phyloP scores from a whole-genome alignment of 1,139 yeast species.

The Meyerozyma elateridarum region DNA sequence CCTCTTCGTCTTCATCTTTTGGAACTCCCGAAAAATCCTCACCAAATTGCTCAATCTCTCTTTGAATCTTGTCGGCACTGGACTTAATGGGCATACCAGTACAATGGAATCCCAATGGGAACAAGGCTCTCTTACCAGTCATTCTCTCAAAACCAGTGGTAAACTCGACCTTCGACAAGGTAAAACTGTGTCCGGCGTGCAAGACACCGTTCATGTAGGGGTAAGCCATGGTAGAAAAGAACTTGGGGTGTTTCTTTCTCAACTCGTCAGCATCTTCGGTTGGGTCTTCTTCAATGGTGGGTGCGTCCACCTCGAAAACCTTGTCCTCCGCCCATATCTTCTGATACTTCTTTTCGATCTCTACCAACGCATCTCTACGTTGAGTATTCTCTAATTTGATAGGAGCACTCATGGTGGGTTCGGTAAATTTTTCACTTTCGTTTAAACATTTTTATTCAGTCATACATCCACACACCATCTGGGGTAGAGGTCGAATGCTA shows the following conservation, averaged over 20 bases:
- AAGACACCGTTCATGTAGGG: slow-evolving; percentile 99
- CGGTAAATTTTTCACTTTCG: slow-evolving; percentile 3
- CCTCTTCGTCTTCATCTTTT: slow-evolving; percentile 52
- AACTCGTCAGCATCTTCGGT: slow-evolving; percentile 63
- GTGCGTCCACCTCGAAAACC: slow-evolving; percentile 84
- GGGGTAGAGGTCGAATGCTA: not conserved
- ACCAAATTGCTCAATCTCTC: slow-evolving; percentile 93
- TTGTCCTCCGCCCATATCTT: slow-evolving; percentile 82
- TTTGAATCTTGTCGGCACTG: slow-evolving; percentile 88
- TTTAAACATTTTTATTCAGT: not conserved
- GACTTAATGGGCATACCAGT: slow-evolving; percentile 99
- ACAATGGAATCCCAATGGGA: slow-evolving; percentile 98
- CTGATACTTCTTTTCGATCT: slow-evolving; percentile 86
- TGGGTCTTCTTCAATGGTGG: slow-evolving; percentile 61
- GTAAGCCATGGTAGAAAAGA: slow-evolving; percentile 91
- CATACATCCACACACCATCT: slow-evolving; percentile 1
- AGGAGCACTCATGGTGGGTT: slow-evolving; percentile 36
- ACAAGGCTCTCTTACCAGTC: slow-evolving; percentile 87
- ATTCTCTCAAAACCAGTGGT: slow-evolving; percentile 93
- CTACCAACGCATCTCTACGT: slow-evolving; percentile 91
- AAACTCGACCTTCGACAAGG: slow-evolving; percentile 91
- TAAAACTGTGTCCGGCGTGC: slow-evolving; percentile 97
- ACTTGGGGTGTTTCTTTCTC: slow-evolving; percentile 78
- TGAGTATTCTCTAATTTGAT: slow-evolving; percentile 55
- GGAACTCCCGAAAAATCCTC: slow-evolving; percentile 69